Evolutionary conservation across 306 rosid genomes (phyloP), one percentile per base, ranked within the genome.

Genomic region (Neltuma alba): DNA sequence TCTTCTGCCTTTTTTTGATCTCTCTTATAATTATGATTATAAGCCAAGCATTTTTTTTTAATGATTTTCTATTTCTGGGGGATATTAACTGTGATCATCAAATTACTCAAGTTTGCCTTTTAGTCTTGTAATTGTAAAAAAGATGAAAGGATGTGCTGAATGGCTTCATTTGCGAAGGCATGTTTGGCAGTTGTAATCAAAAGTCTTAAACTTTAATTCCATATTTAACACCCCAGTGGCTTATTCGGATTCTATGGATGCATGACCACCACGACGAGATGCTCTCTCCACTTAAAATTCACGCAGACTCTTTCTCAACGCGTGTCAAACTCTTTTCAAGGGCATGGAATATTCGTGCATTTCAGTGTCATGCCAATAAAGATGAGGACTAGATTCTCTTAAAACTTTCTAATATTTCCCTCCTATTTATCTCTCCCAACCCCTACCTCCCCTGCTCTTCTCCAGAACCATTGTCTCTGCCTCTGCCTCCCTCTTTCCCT

Each of bases 321-420:
- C 72, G 81, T 76, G 85, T 81, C 78, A 75, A 84, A 33, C 44
- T 10, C 74, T 55, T 31, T 14, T 33, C 15, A 36, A 18, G 44
- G 9, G 42, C 63, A 73, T 70, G 55, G 72, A 87, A 71, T 60
- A 54, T 79, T 78, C 52, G 70, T 58, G 42, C 84, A 63, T 75
- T 45, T 14, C 16, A 45, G 36, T 78, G 44, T 15, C 30, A 15
- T 38, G 66, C 62, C 31, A 62, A 71, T 11, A 33, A 74, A 76
- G 33, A 77, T 27, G 9, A 58, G 16, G 34, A 2, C 23, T 1
- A 40, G 45, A 74, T 66, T 58, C 71, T 30, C 44, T 10, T 57
- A 14, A 34, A 60, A 54, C n/a, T 27, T 30, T 42, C 8, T 38
- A 47, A 25, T 42, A 63, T 63, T 55, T 25, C 54, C 9, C 12